Conservation (phyloP, 1,284 basidiomycete species). For the Coniferiporia weirii region DNA sequence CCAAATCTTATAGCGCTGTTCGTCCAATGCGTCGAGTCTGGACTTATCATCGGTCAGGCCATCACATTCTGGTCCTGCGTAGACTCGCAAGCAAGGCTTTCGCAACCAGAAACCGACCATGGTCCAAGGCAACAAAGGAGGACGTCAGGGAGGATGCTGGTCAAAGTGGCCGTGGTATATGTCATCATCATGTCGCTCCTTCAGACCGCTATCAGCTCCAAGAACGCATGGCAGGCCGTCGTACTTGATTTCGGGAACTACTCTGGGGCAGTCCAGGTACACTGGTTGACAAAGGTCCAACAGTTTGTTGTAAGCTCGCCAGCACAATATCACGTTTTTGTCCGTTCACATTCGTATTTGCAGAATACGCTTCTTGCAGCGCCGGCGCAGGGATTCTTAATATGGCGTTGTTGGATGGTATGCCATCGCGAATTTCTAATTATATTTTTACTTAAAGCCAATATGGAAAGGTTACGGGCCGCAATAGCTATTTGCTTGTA, state of each 20-base stretch:
- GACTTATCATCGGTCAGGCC: conserved; percentile 27
- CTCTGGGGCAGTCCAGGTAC: not conserved
- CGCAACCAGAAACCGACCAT: not conserved
- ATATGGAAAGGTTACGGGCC: conserved; percentile 16
- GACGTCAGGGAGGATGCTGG: not conserved
- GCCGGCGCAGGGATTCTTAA: conserved; percentile 28
- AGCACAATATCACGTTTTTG: not conserved
- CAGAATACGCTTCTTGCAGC: conserved; percentile 22
- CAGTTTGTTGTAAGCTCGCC: not conserved
- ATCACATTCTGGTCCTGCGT: conserved; percentile 25
- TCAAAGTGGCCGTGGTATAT: conserved; percentile 2
- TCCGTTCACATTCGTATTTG: not conserved
- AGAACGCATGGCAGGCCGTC: not conserved
- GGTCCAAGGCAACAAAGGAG: not conserved
- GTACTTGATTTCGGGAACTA: conserved; percentile 5
- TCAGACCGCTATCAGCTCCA: conserved; percentile 3
- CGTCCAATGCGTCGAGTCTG: conserved; percentile 27
- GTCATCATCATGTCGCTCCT: not conserved
- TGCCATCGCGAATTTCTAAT: conserved; percentile 2
- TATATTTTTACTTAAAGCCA: not conserved
- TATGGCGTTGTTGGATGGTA: conserved; percentile 31
- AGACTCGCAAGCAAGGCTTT: not conserved
- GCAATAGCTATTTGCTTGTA: conserved; percentile 8
- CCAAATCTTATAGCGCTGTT: not conserved
- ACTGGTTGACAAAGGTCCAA: conserved; percentile 2